Conservation (phyloP, 352 stramenopile genomes). For the Achlya hypogyna region DNA sequence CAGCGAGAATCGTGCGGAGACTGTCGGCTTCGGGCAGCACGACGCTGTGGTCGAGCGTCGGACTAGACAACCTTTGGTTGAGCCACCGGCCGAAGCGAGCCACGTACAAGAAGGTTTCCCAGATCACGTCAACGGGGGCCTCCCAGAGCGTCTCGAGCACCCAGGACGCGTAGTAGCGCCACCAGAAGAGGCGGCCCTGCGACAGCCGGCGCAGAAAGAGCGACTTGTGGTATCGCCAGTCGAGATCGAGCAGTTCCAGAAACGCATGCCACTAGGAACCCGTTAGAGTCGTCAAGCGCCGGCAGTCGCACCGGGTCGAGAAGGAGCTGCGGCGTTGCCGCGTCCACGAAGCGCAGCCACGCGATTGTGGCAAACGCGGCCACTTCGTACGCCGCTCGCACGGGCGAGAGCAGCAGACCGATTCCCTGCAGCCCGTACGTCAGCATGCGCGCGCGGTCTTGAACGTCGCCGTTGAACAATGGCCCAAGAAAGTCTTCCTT, state of each 20-base stretch:
- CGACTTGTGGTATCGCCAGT: slow-evolving; percentile 12
- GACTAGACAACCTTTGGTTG: slow-evolving; percentile 28
- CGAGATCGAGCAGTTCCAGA: background rate
- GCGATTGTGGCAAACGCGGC: background rate
- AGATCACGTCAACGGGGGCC: slow-evolving; percentile 9
- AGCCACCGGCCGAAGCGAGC: background rate
- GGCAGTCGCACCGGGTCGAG: background rate
- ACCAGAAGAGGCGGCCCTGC: slow-evolving; percentile 20
- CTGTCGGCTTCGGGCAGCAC: slow-evolving; percentile 54
- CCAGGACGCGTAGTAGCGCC: slow-evolving; percentile 10
- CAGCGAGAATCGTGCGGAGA: slow-evolving; percentile 45
- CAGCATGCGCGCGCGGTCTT: background rate
- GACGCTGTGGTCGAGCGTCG: slow-evolving; percentile 42
- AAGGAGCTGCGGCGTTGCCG: background rate
- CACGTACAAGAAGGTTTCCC: slow-evolving; percentile 15
- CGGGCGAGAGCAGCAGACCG: slow-evolving; percentile 10
- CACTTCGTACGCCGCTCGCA: background rate
- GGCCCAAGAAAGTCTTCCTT: slow-evolving; percentile 14
- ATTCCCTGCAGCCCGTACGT: slow-evolving; percentile 3
- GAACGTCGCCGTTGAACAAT: slow-evolving; percentile 4
- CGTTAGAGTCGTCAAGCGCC: background rate
- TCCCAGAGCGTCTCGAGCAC: slow-evolving; percentile 5
- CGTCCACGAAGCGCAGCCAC: background rate
- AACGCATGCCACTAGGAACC: slow-evolving; percentile 3
- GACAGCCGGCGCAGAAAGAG: slow-evolving; percentile 9